Evolutionary conservation across 805 yeast genomes (phyloP), one percentile per base, ranked within the genome.

Genomic region (Yarrowia sp.): DNA sequence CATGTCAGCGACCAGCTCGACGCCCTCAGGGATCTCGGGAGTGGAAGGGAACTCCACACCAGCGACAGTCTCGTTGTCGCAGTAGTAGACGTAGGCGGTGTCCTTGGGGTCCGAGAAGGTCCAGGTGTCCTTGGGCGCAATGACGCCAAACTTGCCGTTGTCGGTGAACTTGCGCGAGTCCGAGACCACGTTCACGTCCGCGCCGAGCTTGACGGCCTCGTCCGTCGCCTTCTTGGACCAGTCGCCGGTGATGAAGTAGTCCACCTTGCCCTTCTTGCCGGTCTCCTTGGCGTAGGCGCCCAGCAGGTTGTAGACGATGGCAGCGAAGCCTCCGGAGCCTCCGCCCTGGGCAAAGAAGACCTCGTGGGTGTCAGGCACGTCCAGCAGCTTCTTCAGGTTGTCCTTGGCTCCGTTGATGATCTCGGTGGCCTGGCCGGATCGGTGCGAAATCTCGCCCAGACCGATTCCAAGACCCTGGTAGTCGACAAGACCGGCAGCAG

Each of bases 301-400:
- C 64, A 87, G 73, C 74, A 94, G 73, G 72, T 92, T 93, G 68
- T 92, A 84, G 10, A 90, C 90, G 51, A 90, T 80, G 5, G 97
- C 84, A 3, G 98, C 88, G 68, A 94, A 94, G 6, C 97, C 98
- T 29, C 91, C 87, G 59, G 98, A 93, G 64, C 98, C 99, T 65
- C 99, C 99, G 66, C 99, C 98, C 78, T 94, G 99, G 76, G 93
- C 75, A 77, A 93, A 94, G 72, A 94, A 86, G 1, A 93, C 93
- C 73, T 91, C 97, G 73, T 94, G 96, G 31, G 96, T 87, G 64
- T 89, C 96, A 31, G 98, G 98, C 56, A 94, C 84, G 63, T 78
- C 71, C 72, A 91, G 75, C 62, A 94, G 76, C 70, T 88, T 76
- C 38, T 70, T 77, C 70, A 94, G 77, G 69, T 86, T 82, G 41